Conservation (phyloP, 768 basidiomycete genomes). For the Leccinum imitatum region DNA sequence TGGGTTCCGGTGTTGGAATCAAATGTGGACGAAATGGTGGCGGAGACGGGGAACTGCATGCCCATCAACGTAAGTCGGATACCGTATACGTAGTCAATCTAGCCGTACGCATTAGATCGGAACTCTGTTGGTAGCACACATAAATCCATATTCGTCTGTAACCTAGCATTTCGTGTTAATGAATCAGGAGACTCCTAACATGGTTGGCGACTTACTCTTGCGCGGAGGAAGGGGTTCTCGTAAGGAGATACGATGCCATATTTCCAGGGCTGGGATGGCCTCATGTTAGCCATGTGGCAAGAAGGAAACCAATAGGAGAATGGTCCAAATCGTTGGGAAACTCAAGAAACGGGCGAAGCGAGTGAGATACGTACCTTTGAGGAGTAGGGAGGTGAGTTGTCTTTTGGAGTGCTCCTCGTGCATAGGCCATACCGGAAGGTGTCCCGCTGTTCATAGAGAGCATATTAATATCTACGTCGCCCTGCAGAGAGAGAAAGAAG, state of each 20-base stretch:
- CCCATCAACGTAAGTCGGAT: slow-evolving; percentile 1
- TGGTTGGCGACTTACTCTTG: slow-evolving; percentile 20
- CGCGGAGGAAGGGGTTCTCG: slow-evolving; percentile 12
- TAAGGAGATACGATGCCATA: slow-evolving; percentile 30
- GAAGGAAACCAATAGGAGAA: not conserved
- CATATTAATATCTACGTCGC: slow-evolving; percentile 1
- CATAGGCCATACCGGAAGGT: slow-evolving; percentile 5
- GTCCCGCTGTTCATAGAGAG: slow-evolving; percentile 6
- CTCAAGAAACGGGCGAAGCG: not conserved
- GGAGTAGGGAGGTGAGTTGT: slow-evolving; percentile 31
- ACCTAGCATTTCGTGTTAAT: slow-evolving; percentile 5
- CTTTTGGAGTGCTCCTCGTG: slow-evolving; percentile 13
- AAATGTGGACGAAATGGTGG: slow-evolving; percentile 18
- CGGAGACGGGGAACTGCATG: slow-evolving; percentile 18
- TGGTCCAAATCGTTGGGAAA: not conserved
- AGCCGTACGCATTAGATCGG: slow-evolving; percentile 20
- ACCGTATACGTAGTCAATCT: not conserved
- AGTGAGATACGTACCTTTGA: slow-evolving; percentile 24
- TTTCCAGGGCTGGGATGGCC: slow-evolving; percentile 34
- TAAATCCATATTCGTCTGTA: slow-evolving; percentile 8
- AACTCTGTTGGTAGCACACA: slow-evolving; percentile 27
- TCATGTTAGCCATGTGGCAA: slow-evolving; percentile 12
- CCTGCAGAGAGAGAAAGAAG: not conserved
- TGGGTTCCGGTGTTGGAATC: slow-evolving; percentile 35
- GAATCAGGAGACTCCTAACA: not conserved